phyloP scores from a whole-genome alignment of 1,139 yeast species.

The Chernovozyma sophiae-reginae region DNA sequence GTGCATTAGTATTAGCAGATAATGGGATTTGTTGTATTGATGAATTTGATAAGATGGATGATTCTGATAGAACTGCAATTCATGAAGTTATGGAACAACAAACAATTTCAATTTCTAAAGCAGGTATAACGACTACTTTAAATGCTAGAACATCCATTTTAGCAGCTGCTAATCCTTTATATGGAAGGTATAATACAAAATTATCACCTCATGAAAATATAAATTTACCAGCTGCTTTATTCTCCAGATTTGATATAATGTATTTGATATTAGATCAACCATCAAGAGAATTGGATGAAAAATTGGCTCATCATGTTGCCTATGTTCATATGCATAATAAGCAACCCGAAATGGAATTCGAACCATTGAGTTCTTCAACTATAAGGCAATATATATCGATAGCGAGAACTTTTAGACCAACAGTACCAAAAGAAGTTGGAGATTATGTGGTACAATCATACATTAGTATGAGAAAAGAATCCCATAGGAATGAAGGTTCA shows the following conservation, averaged over 20 bases:
- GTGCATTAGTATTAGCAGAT: conserved; percentile 95
- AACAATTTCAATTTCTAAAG: conserved; percentile 94
- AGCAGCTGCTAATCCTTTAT: conserved; percentile 97
- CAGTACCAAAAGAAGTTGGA: conserved; percentile 80
- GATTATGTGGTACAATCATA: conserved; percentile 85
- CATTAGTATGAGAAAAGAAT: conserved; percentile 88
- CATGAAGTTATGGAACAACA: conserved; percentile 99
- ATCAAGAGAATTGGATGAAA: conserved; percentile 72
- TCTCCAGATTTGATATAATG: conserved; percentile 91
- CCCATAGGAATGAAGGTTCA: conserved; percentile 74
- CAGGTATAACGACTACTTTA: conserved; percentile 94
- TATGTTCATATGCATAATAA: conserved; percentile 90
- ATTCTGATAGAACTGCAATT: conserved; percentile 92
- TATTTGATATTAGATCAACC: conserved; percentile 87
- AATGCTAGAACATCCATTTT: conserved; percentile 94
- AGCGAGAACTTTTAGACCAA: conserved; percentile 85
- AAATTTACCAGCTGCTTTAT: conserved; percentile 92
- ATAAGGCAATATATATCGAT: conserved; percentile 85
- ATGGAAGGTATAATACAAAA: conserved; percentile 89
- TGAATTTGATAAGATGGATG: conserved; percentile 99
- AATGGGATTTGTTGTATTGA: conserved; percentile 98
- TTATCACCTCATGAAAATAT: conserved; percentile 93
- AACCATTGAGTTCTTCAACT: conserved; percentile 73
- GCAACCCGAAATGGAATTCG: conserved; percentile 75
- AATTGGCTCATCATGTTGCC: conserved; percentile 89